A percentile compares a stretch with the other conserved stretches of the same genome.
phyloP scores from a whole-genome alignment of 352 stramenopile species.

The Blastocystis sp. region DNA sequence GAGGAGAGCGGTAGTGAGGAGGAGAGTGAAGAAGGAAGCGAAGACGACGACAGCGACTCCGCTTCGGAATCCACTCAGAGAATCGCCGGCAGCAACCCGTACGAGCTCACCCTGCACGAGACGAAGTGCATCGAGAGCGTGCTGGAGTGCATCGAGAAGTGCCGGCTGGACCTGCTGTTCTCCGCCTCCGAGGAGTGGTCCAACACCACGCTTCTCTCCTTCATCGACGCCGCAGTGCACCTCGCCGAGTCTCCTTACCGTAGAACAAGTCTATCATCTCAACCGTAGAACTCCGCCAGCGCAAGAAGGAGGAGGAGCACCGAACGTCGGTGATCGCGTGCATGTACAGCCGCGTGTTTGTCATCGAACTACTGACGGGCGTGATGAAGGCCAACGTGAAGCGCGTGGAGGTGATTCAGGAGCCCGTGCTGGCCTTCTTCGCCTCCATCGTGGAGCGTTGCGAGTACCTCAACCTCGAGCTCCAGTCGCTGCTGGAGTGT shows the following conservation, averaged over 20 bases:
- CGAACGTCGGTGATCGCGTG: slow-evolving; percentile 45
- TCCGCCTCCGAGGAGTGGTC: slow-evolving; percentile 59
- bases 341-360: slow-evolving; percentile 52
- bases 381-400: slow-evolving; percentile 68
- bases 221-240: slow-evolving; percentile 40
- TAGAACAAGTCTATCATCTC: neutral
- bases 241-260: slow-evolving; percentile 49
- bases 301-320: slow-evolving; percentile 49
- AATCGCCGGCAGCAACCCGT: neutral
- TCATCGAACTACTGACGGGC: slow-evolving; percentile 57
- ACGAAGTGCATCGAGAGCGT: slow-evolving; percentile 42
- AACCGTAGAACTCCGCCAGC: slow-evolving; percentile 49
- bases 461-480: slow-evolving; percentile 38
- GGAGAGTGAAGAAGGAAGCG: neutral
- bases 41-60: neutral
- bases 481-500: slow-evolving; percentile 32
- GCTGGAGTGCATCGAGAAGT: slow-evolving; percentile 66
- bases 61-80: neutral
- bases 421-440: slow-evolving; percentile 42
- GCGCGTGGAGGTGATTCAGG: slow-evolving; percentile 10
- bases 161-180: slow-evolving; percentile 50
- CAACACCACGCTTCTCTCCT: slow-evolving; percentile 17
- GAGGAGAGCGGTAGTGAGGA: slow-evolving; percentile 7
- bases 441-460: slow-evolving; percentile 6
- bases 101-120: slow-evolving; percentile 43